A percentile compares a stretch with the other conserved stretches of the same genome.
These are phyloP conservation scores for Nidularia sp. DNA, from an alignment of 768 basidiomycete species.

Conservation along the genomic window DNA sequence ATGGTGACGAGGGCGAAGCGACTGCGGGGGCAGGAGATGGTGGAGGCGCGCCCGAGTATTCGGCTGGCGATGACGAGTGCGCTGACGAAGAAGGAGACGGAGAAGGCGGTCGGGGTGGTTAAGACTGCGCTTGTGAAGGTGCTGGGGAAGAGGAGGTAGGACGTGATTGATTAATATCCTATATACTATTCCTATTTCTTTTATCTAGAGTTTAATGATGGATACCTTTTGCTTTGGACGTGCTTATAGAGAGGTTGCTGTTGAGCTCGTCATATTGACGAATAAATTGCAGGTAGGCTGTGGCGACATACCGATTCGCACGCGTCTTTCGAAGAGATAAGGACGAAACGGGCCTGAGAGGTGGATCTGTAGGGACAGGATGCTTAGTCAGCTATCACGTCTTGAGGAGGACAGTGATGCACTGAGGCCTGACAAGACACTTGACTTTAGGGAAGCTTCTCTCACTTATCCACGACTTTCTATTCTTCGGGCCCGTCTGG, in stretches of 20 bases:
- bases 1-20: constrained; percentile 83
- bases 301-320: neutral
- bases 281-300: neutral
- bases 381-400: neutral
- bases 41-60: constrained; percentile 80
- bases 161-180: neutral
- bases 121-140: constrained; percentile 75
- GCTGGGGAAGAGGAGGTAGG: constrained; percentile 51
- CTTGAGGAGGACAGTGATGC: neutral
- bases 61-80: constrained; percentile 78
- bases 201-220: neutral
- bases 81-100: constrained; percentile 84
- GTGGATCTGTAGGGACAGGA: constrained; percentile 60
- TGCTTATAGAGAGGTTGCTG: no score
- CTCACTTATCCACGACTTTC: neutral
- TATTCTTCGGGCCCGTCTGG: neutral
- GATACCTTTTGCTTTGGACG: neutral
- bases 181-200: neutral
- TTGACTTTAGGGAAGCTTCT: neutral
- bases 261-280: neutral
- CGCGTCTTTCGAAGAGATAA: neutral
- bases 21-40: constrained; percentile 77
- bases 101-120: constrained; percentile 78
- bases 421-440: neutral
- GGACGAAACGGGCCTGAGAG: constrained; percentile 52